Percentiles rank a stretch among this genome's conserved stretches.
Evolutionary conservation across 1,139 yeast genomes (phyloP).

Genomic region (Taiozyma onychis): DNA sequence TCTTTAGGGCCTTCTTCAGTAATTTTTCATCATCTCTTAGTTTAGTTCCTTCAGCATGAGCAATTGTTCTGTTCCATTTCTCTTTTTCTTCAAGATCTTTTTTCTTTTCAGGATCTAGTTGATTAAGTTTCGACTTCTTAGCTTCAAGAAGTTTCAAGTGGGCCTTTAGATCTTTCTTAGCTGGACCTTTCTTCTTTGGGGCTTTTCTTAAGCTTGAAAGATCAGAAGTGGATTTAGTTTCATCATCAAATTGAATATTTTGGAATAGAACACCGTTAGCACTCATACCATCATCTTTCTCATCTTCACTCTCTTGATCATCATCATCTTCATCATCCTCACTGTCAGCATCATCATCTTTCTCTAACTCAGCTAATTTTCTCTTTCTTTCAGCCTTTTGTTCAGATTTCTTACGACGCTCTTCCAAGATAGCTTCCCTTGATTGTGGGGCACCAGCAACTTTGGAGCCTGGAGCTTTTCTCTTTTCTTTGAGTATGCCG

Average conservation of each 20-base stretch:
- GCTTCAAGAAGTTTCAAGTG: constrained; percentile 73
- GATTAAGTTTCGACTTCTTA: constrained; percentile 59
- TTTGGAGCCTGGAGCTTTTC: constrained; percentile 89
- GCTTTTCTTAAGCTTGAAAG: constrained; percentile 55
- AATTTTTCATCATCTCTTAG: constrained; percentile 86
- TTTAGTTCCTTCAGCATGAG: constrained; percentile 85
- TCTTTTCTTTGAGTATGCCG: constrained; percentile 60
- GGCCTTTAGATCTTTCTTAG: constrained; percentile 78
- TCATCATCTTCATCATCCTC: constrained; percentile 35
- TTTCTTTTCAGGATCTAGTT: constrained; percentile 60
- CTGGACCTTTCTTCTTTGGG: constrained; percentile 67
- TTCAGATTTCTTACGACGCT: constrained; percentile 40
- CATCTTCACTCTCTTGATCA: constrained; percentile 32
- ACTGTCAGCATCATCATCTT: constrained; percentile 33
- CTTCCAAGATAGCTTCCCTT: constrained; percentile 69
- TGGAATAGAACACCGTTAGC: constrained; percentile 58
- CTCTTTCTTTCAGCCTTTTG: constrained; percentile 30
- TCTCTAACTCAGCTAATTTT: constrained; percentile 34
- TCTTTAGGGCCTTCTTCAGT: constrained; percentile 77
- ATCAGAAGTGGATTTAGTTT: constrained; percentile 76
- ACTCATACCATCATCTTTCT: constrained; percentile 30
- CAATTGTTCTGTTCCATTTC: constrained; percentile 79
- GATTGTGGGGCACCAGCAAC: constrained; percentile 78
- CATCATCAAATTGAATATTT: constrained; percentile 79
- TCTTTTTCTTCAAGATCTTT: constrained; percentile 60